Evolutionary conservation across 2,329 filamentous ascomycete species (phyloP).

Genomic region (Cryphonectria nitschkei): DNA sequence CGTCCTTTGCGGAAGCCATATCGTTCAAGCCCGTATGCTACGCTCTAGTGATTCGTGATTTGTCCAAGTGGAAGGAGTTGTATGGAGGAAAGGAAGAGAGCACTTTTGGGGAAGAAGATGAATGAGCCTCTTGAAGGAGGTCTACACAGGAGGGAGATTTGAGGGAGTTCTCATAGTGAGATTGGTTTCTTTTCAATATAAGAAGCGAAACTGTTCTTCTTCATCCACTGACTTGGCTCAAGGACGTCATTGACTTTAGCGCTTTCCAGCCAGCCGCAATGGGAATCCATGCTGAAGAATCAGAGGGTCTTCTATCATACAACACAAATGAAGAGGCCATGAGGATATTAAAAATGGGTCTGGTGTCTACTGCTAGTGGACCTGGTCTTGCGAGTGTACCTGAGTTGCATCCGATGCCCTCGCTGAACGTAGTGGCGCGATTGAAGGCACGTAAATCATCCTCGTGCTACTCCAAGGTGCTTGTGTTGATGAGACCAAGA

Average conservation of each 20-base stretch:
- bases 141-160: background rate
- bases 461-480: background rate
- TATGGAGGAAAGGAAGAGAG: background rate
- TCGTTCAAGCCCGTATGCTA: background rate
- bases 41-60: background rate
- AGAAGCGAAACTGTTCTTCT: background rate
- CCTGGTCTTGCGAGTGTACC: background rate
- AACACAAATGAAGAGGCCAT: background rate
- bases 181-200: background rate
- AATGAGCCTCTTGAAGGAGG: background rate
- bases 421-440: background rate
- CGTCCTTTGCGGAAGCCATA: slow-evolving; percentile 19
- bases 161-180: background rate
- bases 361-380: background rate
- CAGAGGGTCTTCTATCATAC: background rate
- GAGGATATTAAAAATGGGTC: background rate
- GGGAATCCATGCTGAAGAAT: background rate
- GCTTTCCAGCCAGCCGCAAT: background rate
- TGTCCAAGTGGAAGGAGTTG: background rate
- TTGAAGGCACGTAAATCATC: background rate
- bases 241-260: slow-evolving; percentile 25
- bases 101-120: background rate
- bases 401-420: background rate
- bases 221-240: background rate
- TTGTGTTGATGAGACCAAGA: background rate